A percentile compares a stretch with the other conserved stretches of the same genome.
These are phyloP conservation scores for Phytopythium cucurbitacearum DNA, from an alignment of 352 stramenopile genomes.

Conservation along the genomic window DNA sequence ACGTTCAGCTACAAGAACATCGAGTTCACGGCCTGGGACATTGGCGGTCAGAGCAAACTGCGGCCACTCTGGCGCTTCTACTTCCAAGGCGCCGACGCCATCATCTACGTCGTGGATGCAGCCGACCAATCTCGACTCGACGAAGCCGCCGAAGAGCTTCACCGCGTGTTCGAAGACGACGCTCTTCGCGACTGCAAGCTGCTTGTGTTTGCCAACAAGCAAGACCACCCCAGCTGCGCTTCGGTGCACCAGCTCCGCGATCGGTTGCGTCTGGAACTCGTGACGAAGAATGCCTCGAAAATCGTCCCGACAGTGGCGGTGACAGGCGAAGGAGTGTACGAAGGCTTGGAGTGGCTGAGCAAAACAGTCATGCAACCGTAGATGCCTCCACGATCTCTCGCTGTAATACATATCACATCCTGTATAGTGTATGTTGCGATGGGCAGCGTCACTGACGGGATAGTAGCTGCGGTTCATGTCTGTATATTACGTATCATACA, in stretches of 20 bases:
- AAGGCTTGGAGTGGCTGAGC: slow-evolving; percentile 44
- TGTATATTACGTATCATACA: too few species aligned
- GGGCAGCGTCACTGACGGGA: too few species aligned
- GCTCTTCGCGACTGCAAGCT: slow-evolving; percentile 29
- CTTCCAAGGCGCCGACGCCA: slow-evolving; percentile 43
- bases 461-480: too few species aligned
- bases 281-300: slow-evolving; percentile 28
- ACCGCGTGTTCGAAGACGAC: slow-evolving; percentile 34
- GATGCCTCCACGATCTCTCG: not conserved
- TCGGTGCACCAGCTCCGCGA: slow-evolving; percentile 17
- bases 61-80: slow-evolving; percentile 76
- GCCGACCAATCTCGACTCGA: slow-evolving; percentile 44
- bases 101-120: slow-evolving; percentile 87
- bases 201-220: slow-evolving; percentile 44
- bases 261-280: slow-evolving; percentile 21
- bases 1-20: slow-evolving; percentile 65
- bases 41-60: slow-evolving; percentile 71
- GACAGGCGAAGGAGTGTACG: slow-evolving; percentile 30
- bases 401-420: not conserved
- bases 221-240: slow-evolving; percentile 28
- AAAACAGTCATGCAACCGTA: slow-evolving; percentile 17
- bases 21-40: slow-evolving; percentile 77
- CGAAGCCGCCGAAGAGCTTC: slow-evolving; percentile 34
- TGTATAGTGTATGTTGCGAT: too few species aligned
- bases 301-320: slow-evolving; percentile 26